Percentiles rank a stretch among this genome's conserved stretches.
Conservation (phyloP, 2,329 filamentous ascomycete genomes). For the Aspergillus vadensis region DNA sequence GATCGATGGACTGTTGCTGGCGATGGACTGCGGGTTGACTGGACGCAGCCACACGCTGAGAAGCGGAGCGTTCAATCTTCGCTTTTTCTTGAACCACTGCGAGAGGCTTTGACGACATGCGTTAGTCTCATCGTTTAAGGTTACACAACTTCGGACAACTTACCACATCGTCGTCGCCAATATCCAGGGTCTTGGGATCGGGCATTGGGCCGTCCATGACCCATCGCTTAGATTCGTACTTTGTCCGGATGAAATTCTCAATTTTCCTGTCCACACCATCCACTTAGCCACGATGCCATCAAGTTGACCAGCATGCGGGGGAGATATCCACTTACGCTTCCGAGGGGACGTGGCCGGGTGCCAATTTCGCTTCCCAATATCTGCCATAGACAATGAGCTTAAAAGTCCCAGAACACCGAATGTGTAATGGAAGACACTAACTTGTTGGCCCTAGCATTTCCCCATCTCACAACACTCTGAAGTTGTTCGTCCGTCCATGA, state of each 20-base stretch:
- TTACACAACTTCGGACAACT: constrained; percentile 42
- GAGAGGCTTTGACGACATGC: constrained; percentile 53
- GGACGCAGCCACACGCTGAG: constrained; percentile 51
- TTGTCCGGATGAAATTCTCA: constrained; percentile 98
- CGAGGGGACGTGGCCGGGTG: constrained; percentile 85
- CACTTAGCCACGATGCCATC: constrained; percentile 15
- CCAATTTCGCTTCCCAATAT: constrained; percentile 95
- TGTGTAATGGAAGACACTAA: constrained; percentile 43
- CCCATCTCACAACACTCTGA: constrained; percentile 91
- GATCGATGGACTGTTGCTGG: constrained; percentile 63
- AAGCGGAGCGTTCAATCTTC: constrained; percentile 64
- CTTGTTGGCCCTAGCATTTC: constrained; percentile 94
- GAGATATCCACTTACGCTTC: constrained; percentile 62
- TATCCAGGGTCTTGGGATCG: constrained; percentile 85
- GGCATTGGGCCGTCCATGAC: constrained; percentile 97
- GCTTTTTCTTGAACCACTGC: constrained; percentile 70
- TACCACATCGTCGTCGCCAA: constrained; percentile 80
- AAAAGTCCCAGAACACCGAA: constrained; percentile 4
- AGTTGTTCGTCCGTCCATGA: constrained; percentile 98
- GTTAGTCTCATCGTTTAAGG: constrained; percentile 4
- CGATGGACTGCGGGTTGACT: constrained; percentile 49
- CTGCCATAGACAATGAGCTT: constrained; percentile 36
- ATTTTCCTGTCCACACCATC: constrained; percentile 66
- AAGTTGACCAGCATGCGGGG: not conserved
- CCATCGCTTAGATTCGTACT: constrained; percentile 98